Conservation (phyloP, 2,329 filamentous ascomycete species). For the Rhynchosporium graminicola region DNA sequence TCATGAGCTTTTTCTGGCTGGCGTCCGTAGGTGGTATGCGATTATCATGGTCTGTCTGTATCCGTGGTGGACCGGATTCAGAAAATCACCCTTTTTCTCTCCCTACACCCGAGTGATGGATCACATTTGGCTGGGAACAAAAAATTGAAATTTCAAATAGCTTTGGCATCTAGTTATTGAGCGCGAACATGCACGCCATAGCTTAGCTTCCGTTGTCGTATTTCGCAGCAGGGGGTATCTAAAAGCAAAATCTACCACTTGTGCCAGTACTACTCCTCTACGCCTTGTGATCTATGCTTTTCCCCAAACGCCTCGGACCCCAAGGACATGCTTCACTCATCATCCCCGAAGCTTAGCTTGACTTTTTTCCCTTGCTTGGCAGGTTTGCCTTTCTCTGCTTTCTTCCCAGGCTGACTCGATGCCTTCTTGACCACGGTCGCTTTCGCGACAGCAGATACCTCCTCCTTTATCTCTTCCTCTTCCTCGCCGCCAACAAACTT, state of each 20-base stretch:
- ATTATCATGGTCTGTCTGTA: slow-evolving; percentile 16
- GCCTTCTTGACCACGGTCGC: slow-evolving; percentile 2
- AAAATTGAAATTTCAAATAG: slow-evolving; percentile 7
- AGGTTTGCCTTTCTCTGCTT: slow-evolving; percentile 32
- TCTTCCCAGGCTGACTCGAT: slow-evolving; percentile 28
- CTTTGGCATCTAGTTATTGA: slow-evolving; percentile 2
- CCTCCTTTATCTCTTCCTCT: slow-evolving; percentile 21
- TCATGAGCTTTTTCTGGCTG: slow-evolving; percentile 13
- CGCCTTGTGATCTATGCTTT: not conserved
- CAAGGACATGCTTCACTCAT: slow-evolving; percentile 44
- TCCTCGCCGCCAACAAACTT: slow-evolving; percentile 48
- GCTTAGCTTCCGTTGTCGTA: slow-evolving; percentile 6
- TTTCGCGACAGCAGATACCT: not conserved
- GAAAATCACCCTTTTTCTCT: slow-evolving; percentile 1
- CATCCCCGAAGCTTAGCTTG: slow-evolving; percentile 67
- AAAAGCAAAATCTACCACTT: slow-evolving; percentile 18
- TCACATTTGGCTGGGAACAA: not conserved
- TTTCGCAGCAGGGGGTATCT: slow-evolving; percentile 19
- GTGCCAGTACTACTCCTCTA: slow-evolving; percentile 15
- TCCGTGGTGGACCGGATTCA: slow-evolving; percentile 1
- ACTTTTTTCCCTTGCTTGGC: slow-evolving; percentile 56
- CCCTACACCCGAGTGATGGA: not conserved
- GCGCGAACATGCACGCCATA: not conserved
- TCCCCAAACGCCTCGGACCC: not conserved
- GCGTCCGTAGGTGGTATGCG: slow-evolving; percentile 9